Percentiles rank a stretch among this genome's conserved stretches.
Conservation (phyloP, 768 basidiomycete species). For the Phaeotremella skinneri region DNA sequence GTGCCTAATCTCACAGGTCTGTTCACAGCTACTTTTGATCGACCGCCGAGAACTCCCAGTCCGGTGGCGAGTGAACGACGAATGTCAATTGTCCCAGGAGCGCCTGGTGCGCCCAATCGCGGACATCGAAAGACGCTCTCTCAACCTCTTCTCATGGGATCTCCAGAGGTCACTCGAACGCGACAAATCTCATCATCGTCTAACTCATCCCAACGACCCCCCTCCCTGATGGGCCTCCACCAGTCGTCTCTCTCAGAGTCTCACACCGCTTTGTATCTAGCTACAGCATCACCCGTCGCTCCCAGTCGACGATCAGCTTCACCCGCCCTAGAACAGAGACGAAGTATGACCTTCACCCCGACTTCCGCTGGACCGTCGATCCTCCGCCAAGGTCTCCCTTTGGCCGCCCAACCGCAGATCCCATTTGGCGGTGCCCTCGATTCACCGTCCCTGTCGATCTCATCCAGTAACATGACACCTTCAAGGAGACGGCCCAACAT, state of each 20-base stretch:
- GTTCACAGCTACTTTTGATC: constrained; percentile 34
- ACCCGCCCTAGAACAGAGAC: constrained; percentile 28
- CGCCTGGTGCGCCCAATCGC: constrained; percentile 36
- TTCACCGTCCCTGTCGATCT: constrained; percentile 9
- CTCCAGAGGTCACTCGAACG: background rate
- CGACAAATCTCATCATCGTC: constrained; percentile 13
- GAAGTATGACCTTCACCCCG: constrained; percentile 33
- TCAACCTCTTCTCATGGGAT: constrained; percentile 10
- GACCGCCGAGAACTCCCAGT: constrained; percentile 38
- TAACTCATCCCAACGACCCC: constrained; percentile 21
- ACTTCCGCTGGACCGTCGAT: constrained; percentile 35
- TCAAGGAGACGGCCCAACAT: constrained; percentile 13
- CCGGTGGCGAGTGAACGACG: constrained; percentile 18
- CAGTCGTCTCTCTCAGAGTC: constrained; percentile 45
- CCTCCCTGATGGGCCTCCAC: constrained; percentile 31
- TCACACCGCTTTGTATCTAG: constrained; percentile 41
- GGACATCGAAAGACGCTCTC: constrained; percentile 29
- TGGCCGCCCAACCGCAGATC: background rate
- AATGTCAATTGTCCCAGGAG: constrained; percentile 1
- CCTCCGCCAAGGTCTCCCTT: background rate
- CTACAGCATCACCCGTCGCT: constrained; percentile 38
- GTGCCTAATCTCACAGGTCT: constrained; percentile 12
- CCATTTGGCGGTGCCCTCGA: constrained; percentile 13
- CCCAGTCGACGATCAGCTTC: constrained; percentile 22
- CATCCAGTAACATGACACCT: constrained; percentile 8